Evolutionary conservation across 352 stramenopile genomes (phyloP).

Genomic region (Globisporangium paddicum): DNA sequence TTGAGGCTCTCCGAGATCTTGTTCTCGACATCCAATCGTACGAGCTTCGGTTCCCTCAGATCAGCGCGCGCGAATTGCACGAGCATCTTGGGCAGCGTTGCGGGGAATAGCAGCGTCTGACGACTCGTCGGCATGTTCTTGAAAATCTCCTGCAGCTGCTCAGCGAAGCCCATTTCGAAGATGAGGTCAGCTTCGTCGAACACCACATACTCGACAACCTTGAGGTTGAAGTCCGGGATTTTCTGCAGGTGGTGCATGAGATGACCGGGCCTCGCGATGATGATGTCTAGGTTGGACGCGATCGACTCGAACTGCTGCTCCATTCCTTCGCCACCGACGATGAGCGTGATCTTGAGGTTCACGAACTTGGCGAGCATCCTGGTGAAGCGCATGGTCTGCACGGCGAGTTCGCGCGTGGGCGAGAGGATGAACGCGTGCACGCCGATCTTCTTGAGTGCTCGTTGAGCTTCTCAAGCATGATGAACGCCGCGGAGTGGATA

Average conservation of each 20-base stretch:
- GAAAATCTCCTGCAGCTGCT: slow-evolving; percentile 95
- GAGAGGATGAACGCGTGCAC: slow-evolving; percentile 90
- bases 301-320: slow-evolving; percentile 97
- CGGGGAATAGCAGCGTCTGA: slow-evolving; percentile 93
- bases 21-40: slow-evolving; percentile 97
- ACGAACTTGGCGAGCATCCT: slow-evolving; percentile 92
- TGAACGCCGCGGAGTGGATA: slow-evolving; percentile 95
- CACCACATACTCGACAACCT: slow-evolving; percentile 90
- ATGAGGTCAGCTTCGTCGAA: slow-evolving; percentile 99
- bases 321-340: slow-evolving; percentile 98
- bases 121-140: slow-evolving; percentile 84
- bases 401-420: slow-evolving; percentile 97
- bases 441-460: slow-evolving; percentile 89
- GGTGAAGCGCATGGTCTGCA: slow-evolving; percentile 94
- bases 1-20: slow-evolving; percentile 98
- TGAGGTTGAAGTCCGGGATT: slow-evolving; percentile 93
- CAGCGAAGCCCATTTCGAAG: slow-evolving; percentile 99
- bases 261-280: slow-evolving; percentile 93
- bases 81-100: slow-evolving; percentile 96
- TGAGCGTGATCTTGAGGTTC: slow-evolving; percentile 87
- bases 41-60: slow-evolving; percentile 95
- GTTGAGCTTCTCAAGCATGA: slow-evolving; percentile 97
- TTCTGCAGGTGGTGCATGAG: slow-evolving; percentile 94
- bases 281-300: slow-evolving; percentile 89
- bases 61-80: slow-evolving; percentile 98